phyloP scores from a whole-genome alignment of 2,329 filamentous ascomycete genomes.

The Alternaria alternata region DNA sequence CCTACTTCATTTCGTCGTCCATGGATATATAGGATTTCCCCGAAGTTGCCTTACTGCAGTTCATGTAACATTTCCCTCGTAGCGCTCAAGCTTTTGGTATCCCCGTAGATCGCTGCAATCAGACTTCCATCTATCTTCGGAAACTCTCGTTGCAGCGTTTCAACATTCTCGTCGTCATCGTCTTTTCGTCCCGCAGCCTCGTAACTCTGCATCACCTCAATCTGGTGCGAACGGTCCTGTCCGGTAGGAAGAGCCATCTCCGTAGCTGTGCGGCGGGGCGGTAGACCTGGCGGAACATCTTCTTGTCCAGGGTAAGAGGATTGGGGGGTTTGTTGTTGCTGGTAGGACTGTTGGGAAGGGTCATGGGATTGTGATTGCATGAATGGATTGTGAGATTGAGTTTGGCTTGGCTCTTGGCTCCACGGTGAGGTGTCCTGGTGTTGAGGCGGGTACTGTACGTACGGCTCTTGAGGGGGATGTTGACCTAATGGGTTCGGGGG shows the following conservation, averaged over 20 bases:
- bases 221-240: slow-evolving; percentile 54
- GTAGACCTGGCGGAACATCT: slow-evolving; percentile 33
- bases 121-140: slow-evolving; percentile 55
- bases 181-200: slow-evolving; percentile 45
- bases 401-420: slow-evolving; percentile 18
- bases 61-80: slow-evolving; percentile 57
- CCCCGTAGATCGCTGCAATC: slow-evolving; percentile 57
- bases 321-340: slow-evolving; percentile 10
- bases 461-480: slow-evolving; percentile 14
- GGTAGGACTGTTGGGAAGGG: slow-evolving; percentile 14
- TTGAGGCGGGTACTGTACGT: slow-evolving; percentile 11
- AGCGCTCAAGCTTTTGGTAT: slow-evolving; percentile 52
- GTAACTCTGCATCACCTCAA: slow-evolving; percentile 54
- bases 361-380: slow-evolving; percentile 15
- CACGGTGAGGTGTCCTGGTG: slow-evolving; percentile 20
- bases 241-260: slow-evolving; percentile 53
- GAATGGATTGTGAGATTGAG: slow-evolving; percentile 14
- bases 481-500: slow-evolving; percentile 13
- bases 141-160: slow-evolving; percentile 53
- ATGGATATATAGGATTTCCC: not conserved
- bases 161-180: slow-evolving; percentile 54
- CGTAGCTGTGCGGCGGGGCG: slow-evolving; percentile 41
- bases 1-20: not conserved
- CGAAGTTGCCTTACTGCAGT: slow-evolving; percentile 29
- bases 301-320: slow-evolving; percentile 15